Conservation (phyloP, 768 basidiomycete species). For the Mycena galopus region DNA sequence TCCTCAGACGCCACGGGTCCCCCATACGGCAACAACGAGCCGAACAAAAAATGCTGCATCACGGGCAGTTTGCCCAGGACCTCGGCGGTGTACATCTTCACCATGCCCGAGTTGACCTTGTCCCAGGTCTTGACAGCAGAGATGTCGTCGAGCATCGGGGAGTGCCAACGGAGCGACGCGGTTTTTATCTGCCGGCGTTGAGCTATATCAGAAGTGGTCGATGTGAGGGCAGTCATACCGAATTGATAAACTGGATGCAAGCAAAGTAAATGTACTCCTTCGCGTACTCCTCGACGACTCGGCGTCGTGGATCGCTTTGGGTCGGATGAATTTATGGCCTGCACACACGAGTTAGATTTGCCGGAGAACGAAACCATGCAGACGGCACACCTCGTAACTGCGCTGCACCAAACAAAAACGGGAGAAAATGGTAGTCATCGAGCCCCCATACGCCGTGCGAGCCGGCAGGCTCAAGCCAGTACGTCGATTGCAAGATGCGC, state of each 20-base stretch:
- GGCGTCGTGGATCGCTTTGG: constrained; percentile 91
- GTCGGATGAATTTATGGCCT: constrained; percentile 92
- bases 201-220: neutral
- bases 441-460: constrained; percentile 99
- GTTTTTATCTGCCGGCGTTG: constrained; percentile 82
- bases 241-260: constrained; percentile 96
- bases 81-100: constrained; percentile 98
- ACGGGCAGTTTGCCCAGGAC: constrained; percentile 96
- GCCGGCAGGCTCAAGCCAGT: constrained; percentile 99
- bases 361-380: neutral
- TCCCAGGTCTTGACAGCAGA: constrained; percentile 96
- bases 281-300: constrained; percentile 92
- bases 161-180: constrained; percentile 96
- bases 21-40: constrained; percentile 79
- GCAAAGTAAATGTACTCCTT: constrained; percentile 97
- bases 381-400: constrained; percentile 70
- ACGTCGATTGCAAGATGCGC: constrained; percentile 90
- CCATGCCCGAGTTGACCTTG: constrained; percentile 96
- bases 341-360: neutral
- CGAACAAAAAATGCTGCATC: constrained; percentile 96
- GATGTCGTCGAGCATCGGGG: constrained; percentile 98
- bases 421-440: constrained; percentile 97
- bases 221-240: constrained; percentile 61
- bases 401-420: constrained; percentile 88
- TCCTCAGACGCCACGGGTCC: constrained; percentile 61